These are phyloP conservation scores for Cucurbita ficifolia DNA, from an alignment of 306 rosid species.

Conservation along the genomic window DNA sequence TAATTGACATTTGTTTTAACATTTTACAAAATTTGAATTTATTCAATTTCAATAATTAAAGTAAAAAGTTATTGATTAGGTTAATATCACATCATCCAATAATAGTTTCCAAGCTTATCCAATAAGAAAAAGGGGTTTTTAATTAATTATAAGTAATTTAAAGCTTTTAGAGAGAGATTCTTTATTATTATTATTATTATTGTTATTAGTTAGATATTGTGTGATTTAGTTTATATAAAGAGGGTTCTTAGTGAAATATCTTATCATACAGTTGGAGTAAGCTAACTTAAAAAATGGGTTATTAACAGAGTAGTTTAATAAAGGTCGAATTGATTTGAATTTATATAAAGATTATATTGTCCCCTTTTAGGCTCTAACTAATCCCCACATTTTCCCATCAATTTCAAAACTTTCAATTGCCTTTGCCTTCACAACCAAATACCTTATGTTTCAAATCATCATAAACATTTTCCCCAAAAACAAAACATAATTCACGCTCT, in stretches of 20 bases:
- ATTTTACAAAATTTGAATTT: background rate
- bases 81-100: no score
- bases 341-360: background rate
- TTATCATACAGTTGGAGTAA: slow-evolving; percentile 3
- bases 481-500: background rate
- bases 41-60: no score
- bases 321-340: background rate
- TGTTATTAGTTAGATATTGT: no score
- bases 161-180: background rate
- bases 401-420: slow-evolving; percentile 63
- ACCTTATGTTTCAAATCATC: background rate
- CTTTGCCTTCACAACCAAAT: slow-evolving; percentile 43
- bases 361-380: background rate
- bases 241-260: background rate
- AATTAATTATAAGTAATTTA: background rate
- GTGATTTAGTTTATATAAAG: background rate
- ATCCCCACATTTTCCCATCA: slow-evolving; percentile 4
- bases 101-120: no score
- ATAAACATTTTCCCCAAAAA: background rate
- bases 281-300: slow-evolving; percentile 1
- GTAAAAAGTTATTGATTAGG: no score
- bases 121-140: no score
- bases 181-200: no score
- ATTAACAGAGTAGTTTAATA: background rate
- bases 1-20: no score